A percentile compares a stretch with the other conserved stretches of the same genome.
Evolutionary conservation across 2,329 filamentous ascomycete genomes (phyloP).

Genomic region (Ceratocystis alfenasii): DNA sequence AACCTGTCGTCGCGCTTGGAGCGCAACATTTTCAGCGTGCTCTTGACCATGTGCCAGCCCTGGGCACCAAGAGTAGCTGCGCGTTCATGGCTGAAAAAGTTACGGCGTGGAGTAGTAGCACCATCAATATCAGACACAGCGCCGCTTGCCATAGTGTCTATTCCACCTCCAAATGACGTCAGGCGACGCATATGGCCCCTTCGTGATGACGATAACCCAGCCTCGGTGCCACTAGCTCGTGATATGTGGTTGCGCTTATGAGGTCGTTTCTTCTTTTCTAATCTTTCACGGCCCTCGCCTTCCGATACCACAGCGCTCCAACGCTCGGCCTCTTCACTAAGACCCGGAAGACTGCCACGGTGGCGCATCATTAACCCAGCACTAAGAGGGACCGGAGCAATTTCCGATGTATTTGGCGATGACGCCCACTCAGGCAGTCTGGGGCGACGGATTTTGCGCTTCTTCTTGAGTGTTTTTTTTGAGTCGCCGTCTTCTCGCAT

Average conservation of each 20-base stretch:
- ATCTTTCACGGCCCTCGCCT: slow-evolving; percentile 56
- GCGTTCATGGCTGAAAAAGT: slow-evolving; percentile 52
- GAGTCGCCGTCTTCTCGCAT: slow-evolving; percentile 38
- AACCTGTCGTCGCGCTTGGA: slow-evolving; percentile 78
- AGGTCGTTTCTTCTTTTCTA: slow-evolving; percentile 33
- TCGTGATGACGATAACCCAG: slow-evolving; percentile 13
- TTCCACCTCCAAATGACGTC: slow-evolving; percentile 52
- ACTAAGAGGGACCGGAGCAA: slow-evolving; percentile 25
- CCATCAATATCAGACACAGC: slow-evolving; percentile 50
- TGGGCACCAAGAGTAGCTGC: slow-evolving; percentile 64
- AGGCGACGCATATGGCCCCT: slow-evolving; percentile 51
- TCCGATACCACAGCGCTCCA: slow-evolving; percentile 44
- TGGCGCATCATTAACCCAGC: slow-evolving; percentile 44
- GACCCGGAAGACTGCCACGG: slow-evolving; percentile 54
- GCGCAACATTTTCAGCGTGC: slow-evolving; percentile 66
- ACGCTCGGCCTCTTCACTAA: slow-evolving; percentile 46
- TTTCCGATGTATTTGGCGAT: slow-evolving; percentile 47
- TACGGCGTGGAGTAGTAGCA: slow-evolving; percentile 41
- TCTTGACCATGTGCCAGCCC: slow-evolving; percentile 88
- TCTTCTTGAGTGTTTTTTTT: slow-evolving; percentile 47
- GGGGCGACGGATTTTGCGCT: slow-evolving; percentile 48
- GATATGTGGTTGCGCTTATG: slow-evolving; percentile 22
- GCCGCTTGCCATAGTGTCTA: slow-evolving; percentile 10
- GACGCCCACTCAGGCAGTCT: slow-evolving; percentile 44
- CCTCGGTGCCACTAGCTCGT: slow-evolving; percentile 19